Evolutionary conservation across 192 early-diverging fungal genomes (phyloP).

Genomic region (Dispira simplex): DNA sequence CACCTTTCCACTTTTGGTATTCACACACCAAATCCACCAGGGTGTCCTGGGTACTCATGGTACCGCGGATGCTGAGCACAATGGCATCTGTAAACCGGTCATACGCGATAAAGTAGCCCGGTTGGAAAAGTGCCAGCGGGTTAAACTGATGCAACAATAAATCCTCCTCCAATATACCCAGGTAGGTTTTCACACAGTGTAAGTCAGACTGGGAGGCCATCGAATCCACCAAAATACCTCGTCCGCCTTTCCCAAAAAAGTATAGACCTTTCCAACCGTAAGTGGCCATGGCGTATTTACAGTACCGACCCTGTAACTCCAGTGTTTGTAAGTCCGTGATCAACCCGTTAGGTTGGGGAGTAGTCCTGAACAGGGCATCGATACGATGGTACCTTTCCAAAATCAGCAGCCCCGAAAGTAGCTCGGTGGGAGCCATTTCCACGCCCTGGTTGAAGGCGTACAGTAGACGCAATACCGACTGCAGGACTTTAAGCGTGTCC

Average conservation of each 20-base stretch:
- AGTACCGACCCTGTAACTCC: slow-evolving; percentile 34
- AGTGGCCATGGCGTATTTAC: slow-evolving; percentile 39
- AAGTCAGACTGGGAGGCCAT: slow-evolving; percentile 48
- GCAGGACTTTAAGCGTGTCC: slow-evolving; percentile 24
- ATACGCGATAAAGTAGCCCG: slow-evolving; percentile 51
- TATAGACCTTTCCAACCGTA: slow-evolving; percentile 62
- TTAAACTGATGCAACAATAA: slow-evolving; percentile 51
- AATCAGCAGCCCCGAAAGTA: slow-evolving; percentile 43
- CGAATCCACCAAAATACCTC: slow-evolving; percentile 41
- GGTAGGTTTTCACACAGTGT: slow-evolving; percentile 41
- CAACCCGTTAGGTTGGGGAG: slow-evolving; percentile 21
- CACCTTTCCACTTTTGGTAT: slow-evolving; percentile 63
- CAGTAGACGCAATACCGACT: slow-evolving; percentile 25
- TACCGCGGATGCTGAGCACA: slow-evolving; percentile 49
- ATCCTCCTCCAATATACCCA: slow-evolving; percentile 41
- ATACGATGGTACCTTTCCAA: slow-evolving; percentile 42
- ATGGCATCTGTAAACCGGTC: slow-evolving; percentile 45
- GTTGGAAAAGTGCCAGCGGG: slow-evolving; percentile 43
- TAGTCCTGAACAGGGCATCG: slow-evolving; percentile 16
- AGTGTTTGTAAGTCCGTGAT: slow-evolving; percentile 22
- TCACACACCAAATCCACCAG: slow-evolving; percentile 61
- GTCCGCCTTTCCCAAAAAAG: slow-evolving; percentile 54
- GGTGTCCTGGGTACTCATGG: slow-evolving; percentile 58
- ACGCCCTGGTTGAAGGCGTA: slow-evolving; percentile 47
- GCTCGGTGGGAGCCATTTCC: slow-evolving; percentile 45